Evolutionary conservation across 495 filamentous ascomycete species (phyloP).

Genomic region (Aspergillus wentii): DNA sequence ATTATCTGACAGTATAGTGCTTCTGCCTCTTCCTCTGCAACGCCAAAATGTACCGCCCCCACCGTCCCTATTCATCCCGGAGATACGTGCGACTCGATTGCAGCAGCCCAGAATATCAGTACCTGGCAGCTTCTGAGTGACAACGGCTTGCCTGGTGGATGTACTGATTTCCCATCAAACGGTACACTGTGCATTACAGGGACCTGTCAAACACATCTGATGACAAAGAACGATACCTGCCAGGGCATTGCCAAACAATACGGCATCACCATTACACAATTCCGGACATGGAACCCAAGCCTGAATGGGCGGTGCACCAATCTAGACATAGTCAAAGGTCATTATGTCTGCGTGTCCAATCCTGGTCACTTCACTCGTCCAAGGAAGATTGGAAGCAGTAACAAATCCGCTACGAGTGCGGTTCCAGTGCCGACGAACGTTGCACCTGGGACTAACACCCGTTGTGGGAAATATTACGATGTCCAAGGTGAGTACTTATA

Average conservation of each 20-base stretch:
- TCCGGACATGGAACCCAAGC: neutral
- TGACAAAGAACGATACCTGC: neutral
- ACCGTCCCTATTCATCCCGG: neutral
- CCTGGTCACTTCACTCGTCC: no score
- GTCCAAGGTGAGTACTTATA: neutral
- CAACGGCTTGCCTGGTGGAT: neutral
- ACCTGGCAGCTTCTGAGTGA: neutral
- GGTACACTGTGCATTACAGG: constrained; percentile 1
- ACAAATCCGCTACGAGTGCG: neutral
- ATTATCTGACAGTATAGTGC: no score
- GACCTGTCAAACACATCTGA: neutral
- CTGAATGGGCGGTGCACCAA: neutral
- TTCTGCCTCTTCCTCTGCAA: no score
- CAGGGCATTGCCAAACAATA: neutral
- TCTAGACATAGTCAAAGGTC: neutral
- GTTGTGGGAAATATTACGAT: constrained; percentile 1
- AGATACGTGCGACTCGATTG: constrained; percentile 2
- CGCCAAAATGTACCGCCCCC: neutral
- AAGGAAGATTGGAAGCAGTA: no score
- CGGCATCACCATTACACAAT: constrained; percentile 1
- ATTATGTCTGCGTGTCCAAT: no score
- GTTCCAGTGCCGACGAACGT: neutral
- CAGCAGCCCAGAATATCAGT: neutral
- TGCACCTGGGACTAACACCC: neutral
- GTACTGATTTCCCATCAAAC: neutral